phyloP scores from a whole-genome alignment of 2,329 filamentous ascomycete genomes.

The Botryotinia globosa region DNA sequence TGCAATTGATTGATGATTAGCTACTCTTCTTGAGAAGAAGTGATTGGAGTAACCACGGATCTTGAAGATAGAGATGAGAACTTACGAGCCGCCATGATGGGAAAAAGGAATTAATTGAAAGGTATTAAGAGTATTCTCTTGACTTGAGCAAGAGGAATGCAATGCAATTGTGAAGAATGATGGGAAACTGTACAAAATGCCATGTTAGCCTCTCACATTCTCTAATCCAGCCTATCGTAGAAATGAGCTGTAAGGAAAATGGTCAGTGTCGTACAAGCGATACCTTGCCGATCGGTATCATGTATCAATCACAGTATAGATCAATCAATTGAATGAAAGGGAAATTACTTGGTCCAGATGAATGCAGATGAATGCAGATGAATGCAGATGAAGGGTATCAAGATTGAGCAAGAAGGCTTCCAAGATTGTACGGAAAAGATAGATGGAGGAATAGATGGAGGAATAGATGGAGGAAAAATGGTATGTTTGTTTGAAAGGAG shows the following conservation, averaged over 20 bases:
- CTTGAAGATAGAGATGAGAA: not conserved
- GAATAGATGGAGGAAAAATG: not conserved
- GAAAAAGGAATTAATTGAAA: not conserved
- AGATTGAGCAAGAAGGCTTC: not conserved
- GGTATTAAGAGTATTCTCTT: not conserved
- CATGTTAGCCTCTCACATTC: slow-evolving; percentile 7
- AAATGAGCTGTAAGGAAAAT: not conserved
- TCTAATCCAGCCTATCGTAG: not conserved
- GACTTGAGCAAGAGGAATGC: not conserved
- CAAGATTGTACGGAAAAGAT: not conserved
- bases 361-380: no score
- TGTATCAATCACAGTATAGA: not conserved
- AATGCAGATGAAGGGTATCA: not conserved
- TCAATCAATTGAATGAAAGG: not conserved
- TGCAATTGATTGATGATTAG: slow-evolving; percentile 34
- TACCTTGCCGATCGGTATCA: not conserved
- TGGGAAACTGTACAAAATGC: not conserved
- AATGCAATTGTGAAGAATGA: not conserved
- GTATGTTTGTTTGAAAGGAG: not conserved
- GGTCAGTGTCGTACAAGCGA: not conserved
- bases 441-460: not conserved
- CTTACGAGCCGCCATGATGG: slow-evolving; percentile 6
- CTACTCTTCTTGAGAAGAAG: not conserved
- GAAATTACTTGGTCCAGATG: not conserved
- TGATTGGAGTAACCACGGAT: not conserved